Percentiles rank a stretch among this genome's conserved stretches.
Evolutionary conservation across 2,329 filamentous ascomycete genomes (phyloP).

Genomic region (Teratosphaeria epicoccoides): DNA sequence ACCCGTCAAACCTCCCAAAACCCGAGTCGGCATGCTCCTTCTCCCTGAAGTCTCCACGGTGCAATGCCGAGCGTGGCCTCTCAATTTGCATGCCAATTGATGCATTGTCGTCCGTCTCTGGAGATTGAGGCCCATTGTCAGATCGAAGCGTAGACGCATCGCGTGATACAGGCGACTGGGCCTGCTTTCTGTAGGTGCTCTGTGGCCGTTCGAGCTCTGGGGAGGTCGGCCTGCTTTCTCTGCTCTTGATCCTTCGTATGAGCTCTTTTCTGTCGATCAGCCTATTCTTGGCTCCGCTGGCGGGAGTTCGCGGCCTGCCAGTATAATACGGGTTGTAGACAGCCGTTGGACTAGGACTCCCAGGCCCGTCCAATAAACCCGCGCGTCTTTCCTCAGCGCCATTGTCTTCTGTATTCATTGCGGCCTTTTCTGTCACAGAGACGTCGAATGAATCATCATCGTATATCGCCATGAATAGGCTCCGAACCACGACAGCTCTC

Average conservation of each 20-base stretch:
- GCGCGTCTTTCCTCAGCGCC: background rate
- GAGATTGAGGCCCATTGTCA: constrained; percentile 11
- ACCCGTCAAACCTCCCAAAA: constrained; percentile 11
- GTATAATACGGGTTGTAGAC: constrained; percentile 29
- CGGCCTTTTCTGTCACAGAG: background rate
- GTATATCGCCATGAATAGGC: constrained; percentile 9
- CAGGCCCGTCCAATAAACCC: background rate
- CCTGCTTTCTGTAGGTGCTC: background rate
- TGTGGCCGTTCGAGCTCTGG: constrained; percentile 15
- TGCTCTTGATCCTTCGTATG: constrained; percentile 69
- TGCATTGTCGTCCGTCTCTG: constrained; percentile 17
- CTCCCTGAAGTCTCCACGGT: constrained; percentile 52
- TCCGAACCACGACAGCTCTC: constrained; percentile 4
- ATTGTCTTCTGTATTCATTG: background rate
- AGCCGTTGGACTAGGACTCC: constrained; percentile 9
- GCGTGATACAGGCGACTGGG: background rate
- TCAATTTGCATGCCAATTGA: constrained; percentile 50
- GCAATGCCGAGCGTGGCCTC: constrained; percentile 64
- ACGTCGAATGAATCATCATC: background rate
- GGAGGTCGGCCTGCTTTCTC: constrained; percentile 18
- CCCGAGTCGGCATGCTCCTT: constrained; percentile 22
- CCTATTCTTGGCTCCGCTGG: constrained; percentile 16
- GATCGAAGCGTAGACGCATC: background rate
- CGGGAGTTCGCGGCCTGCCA: constrained; percentile 22
- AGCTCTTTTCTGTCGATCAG: constrained; percentile 58